These are phyloP conservation scores for Artemisia annua DNA, from an alignment of 129 eudicot genomes.

Conservation along the genomic window DNA sequence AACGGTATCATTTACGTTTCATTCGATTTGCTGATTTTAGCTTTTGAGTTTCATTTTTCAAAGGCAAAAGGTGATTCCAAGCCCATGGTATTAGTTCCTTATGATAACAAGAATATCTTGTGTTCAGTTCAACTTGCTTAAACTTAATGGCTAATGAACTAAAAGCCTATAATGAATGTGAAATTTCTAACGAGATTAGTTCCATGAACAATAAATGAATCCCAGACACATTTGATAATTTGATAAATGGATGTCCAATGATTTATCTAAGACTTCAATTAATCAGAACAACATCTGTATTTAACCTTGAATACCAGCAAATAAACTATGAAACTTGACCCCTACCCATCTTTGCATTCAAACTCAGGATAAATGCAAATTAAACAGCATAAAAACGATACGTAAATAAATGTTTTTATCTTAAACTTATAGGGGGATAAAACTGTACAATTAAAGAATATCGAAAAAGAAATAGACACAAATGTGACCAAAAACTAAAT, in stretches of 20 bases:
- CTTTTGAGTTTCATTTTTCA: slow-evolving; percentile 18
- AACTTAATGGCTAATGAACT: neutral
- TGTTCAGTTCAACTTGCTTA: slow-evolving; percentile 1
- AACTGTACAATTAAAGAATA: slow-evolving; percentile 16
- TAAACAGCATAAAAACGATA: neutral
- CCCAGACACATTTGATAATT: neutral
- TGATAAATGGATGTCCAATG: no score
- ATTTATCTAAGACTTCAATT: no score
- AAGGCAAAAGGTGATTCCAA: slow-evolving; percentile 26
- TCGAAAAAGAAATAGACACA: neutral
- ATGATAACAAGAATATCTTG: neutral
- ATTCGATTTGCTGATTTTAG: slow-evolving; percentile 11
- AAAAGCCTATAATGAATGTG: neutral
- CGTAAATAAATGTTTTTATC: neutral
- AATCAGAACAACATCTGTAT: no score
- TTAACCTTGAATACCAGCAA: no score
- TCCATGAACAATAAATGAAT: neutral
- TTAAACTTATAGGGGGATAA: neutral
- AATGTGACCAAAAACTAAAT: neutral
- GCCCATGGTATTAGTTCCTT: slow-evolving; percentile 24
- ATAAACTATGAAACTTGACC: neutral
- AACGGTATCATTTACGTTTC: slow-evolving; percentile 24
- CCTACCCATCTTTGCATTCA: neutral
- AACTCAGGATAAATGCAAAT: neutral
- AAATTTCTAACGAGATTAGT: neutral